Evolutionary conservation across 106 monocot species (phyloP).

Genomic region (Posidonia australis): DNA sequence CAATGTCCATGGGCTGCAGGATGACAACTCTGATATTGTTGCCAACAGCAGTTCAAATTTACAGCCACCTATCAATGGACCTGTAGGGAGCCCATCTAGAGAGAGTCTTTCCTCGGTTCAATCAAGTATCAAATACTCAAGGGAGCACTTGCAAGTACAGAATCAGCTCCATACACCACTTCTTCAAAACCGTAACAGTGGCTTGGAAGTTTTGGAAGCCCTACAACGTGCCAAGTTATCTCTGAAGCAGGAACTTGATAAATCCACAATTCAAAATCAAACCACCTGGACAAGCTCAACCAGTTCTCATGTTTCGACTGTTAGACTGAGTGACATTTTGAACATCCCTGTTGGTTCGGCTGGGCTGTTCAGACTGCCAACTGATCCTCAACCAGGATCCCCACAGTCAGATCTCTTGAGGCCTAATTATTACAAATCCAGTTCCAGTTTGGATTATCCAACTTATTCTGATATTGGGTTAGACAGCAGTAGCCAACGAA

Average conservation of each 20-base stretch:
- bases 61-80: neutral
- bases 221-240: slow-evolving; percentile 57
- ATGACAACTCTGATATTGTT: slow-evolving; percentile 12
- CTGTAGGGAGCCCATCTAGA: slow-evolving; percentile 5
- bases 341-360: slow-evolving; percentile 28
- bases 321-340: neutral
- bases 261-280: slow-evolving; percentile 6
- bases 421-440: slow-evolving; percentile 10
- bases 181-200: slow-evolving; percentile 12
- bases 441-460: slow-evolving; percentile 10
- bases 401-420: slow-evolving; percentile 4
- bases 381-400: slow-evolving; percentile 18
- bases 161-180: slow-evolving; percentile 1
- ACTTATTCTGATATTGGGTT: slow-evolving; percentile 3
- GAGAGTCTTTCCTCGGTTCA: slow-evolving; percentile 9
- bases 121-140: slow-evolving; percentile 6
- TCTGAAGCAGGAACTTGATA: slow-evolving; percentile 25
- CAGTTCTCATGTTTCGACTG: slow-evolving; percentile 5
- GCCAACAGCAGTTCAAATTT: slow-evolving; percentile 9
- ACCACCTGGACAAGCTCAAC: slow-evolving; percentile 9
- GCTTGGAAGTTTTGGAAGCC: slow-evolving; percentile 43
- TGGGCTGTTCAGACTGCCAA: slow-evolving; percentile 52
- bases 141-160: slow-evolving; percentile 6
- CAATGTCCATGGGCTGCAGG: neutral
- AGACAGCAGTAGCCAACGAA: neutral